Conservation (phyloP, 148 eudicot genomes). For the Fagopyrum esculentum region DNA sequence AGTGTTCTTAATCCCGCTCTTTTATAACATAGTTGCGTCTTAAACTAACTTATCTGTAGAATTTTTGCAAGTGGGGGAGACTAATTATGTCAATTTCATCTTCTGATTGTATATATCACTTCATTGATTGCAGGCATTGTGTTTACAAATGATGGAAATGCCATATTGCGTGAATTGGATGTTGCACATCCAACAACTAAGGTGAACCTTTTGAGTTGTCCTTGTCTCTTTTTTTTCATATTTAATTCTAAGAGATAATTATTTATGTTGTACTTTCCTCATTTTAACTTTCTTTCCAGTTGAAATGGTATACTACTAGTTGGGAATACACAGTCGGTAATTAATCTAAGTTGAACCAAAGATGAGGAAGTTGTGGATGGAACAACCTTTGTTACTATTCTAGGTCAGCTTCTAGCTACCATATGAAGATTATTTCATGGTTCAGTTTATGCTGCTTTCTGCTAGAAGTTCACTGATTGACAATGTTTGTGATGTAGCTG, state of each 20-base stretch:
- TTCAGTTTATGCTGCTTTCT: neutral
- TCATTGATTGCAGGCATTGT: slow-evolving; percentile 57
- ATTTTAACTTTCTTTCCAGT: neutral
- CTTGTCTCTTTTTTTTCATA: neutral
- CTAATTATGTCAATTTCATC: neutral
- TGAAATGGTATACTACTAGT: slow-evolving; percentile 7
- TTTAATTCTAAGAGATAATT: neutral
- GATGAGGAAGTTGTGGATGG: slow-evolving; percentile 99
- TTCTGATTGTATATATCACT: neutral
- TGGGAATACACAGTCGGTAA: slow-evolving; percentile 65
- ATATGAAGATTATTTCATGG: neutral
- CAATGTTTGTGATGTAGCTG: slow-evolving; percentile 37
- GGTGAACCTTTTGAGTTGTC: slow-evolving; percentile 30
- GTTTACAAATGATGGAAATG: slow-evolving; percentile 96
- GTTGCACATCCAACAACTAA: slow-evolving; percentile 98
- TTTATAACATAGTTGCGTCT: no score
- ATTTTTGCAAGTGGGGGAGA: no score
- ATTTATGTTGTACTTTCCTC: no score
- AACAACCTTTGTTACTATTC: slow-evolving; percentile 90
- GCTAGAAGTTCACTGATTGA: no score
- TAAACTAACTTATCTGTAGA: neutral
- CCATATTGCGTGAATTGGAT: slow-evolving; percentile 89
- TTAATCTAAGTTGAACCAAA: slow-evolving; percentile 94
- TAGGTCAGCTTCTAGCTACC: slow-evolving; percentile 42
- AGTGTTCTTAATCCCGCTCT: no score